Evolutionary conservation across 495 filamentous ascomycete species (phyloP).

Genomic region (Baudoinia panamericana): DNA sequence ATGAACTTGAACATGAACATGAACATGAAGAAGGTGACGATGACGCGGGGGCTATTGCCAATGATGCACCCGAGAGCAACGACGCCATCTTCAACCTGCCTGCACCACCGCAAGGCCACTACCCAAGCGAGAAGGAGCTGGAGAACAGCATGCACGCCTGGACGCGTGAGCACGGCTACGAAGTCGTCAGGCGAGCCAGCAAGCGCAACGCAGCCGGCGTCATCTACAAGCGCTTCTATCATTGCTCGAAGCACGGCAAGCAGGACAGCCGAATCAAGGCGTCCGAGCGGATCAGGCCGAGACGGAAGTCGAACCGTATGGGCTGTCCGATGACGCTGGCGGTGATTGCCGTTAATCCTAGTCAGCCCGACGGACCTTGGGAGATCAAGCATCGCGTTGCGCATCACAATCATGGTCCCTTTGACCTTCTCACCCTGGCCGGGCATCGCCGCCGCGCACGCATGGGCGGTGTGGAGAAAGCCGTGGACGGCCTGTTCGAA

Average conservation of each 20-base stretch:
- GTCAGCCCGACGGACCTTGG: slow-evolving; percentile 13
- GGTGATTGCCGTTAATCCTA: slow-evolving; percentile 11
- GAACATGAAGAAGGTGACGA: slow-evolving; percentile 3
- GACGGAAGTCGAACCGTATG: slow-evolving; percentile 3
- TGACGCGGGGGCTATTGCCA: not conserved
- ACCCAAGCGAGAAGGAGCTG: slow-evolving; percentile 12
- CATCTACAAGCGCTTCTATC: slow-evolving; percentile 19
- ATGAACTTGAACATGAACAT: too few relatives aligned
- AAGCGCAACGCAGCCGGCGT: slow-evolving; percentile 14
- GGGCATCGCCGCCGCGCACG: slow-evolving; percentile 15
- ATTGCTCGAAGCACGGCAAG: slow-evolving; percentile 17
- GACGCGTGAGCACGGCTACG: slow-evolving; percentile 17
- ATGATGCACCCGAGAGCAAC: not conserved
- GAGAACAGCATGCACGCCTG: slow-evolving; percentile 14
- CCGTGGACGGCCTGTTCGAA: slow-evolving; percentile 15
- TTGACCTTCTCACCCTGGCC: slow-evolving; percentile 5
- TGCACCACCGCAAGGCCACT: slow-evolving; percentile 15
- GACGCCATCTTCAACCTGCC: slow-evolving; percentile 15
- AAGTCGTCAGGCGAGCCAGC: slow-evolving; percentile 16
- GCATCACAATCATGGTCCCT: slow-evolving; percentile 18
- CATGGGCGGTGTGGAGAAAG: slow-evolving; percentile 13
- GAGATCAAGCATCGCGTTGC: slow-evolving; percentile 17
- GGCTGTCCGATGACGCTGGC: slow-evolving; percentile 17
- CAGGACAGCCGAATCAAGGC: slow-evolving; percentile 10
- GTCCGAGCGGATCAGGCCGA: not conserved